These are phyloP conservation scores for Auricularia cornea DNA, from an alignment of 768 basidiomycete species.

Conservation along the genomic window DNA sequence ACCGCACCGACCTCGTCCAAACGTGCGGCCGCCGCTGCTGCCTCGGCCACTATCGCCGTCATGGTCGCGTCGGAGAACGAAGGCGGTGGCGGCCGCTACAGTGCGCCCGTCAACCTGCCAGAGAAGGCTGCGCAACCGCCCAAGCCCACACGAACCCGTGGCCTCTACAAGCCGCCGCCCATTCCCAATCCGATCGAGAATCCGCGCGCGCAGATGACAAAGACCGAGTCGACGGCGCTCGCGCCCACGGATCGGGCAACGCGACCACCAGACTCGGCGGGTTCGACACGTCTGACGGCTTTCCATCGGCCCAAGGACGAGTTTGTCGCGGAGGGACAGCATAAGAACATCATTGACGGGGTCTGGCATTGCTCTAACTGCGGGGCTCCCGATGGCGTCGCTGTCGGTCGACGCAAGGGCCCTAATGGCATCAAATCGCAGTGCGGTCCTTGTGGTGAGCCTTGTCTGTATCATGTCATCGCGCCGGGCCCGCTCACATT, in stretches of 20 bases:
- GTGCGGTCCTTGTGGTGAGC: constrained; percentile 83
- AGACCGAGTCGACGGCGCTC: not conserved
- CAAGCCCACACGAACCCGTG: constrained; percentile 63
- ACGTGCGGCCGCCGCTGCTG: constrained; percentile 80
- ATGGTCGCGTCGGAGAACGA: constrained; percentile 86
- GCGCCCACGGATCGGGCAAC: constrained; percentile 1
- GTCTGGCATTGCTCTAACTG: constrained; percentile 96
- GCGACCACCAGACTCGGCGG: constrained; percentile 2
- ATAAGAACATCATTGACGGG: constrained; percentile 72
- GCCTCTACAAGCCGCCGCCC: constrained; percentile 64
- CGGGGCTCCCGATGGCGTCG: constrained; percentile 81
- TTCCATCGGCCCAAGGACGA: constrained; percentile 66
- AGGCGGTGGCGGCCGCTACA: not conserved
- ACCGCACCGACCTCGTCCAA: constrained; percentile 58
- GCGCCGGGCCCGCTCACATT: not conserved
- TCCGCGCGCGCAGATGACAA: not conserved
- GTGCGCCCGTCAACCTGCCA: constrained; percentile 26
- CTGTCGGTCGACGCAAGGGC: constrained; percentile 79
- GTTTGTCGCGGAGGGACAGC: constrained; percentile 76
- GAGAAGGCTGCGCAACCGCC: constrained; percentile 24
- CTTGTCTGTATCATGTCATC: constrained; percentile 1
- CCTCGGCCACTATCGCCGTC: constrained; percentile 76
- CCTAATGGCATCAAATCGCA: constrained; percentile 85
- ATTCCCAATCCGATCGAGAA: constrained; percentile 17
- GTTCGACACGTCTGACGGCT: constrained; percentile 19